Conservation (phyloP, 2,329 filamentous ascomycete genomes). For the Microdochium bolleyi region DNA sequence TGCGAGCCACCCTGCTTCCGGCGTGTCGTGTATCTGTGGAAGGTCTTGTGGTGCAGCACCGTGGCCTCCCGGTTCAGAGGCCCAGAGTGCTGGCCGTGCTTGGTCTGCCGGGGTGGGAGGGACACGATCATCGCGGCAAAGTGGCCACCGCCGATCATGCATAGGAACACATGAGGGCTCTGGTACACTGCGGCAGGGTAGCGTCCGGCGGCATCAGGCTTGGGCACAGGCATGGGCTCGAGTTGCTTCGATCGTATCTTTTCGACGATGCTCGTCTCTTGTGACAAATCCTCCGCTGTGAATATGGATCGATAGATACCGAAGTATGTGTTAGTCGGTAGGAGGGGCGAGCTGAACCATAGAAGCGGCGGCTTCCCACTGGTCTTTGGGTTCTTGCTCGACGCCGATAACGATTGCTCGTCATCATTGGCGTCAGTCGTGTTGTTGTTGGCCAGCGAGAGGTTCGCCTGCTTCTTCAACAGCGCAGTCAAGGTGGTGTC, state of each 20-base stretch:
- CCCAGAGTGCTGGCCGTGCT: slow-evolving; percentile 50
- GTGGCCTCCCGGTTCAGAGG: slow-evolving; percentile 77
- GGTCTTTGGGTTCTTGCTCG: slow-evolving; percentile 39
- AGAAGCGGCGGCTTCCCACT: slow-evolving; percentile 66
- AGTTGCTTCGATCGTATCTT: slow-evolving; percentile 72
- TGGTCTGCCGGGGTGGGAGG: slow-evolving; percentile 70
- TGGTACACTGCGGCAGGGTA: slow-evolving; percentile 49
- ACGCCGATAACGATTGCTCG: slow-evolving; percentile 30
- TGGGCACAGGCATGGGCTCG: slow-evolving; percentile 46
- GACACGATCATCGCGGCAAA: slow-evolving; percentile 96
- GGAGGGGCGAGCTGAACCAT: slow-evolving; percentile 72
- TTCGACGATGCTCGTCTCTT: slow-evolving; percentile 53
- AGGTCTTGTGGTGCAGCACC: slow-evolving; percentile 92
- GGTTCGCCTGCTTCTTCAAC: slow-evolving; percentile 73
- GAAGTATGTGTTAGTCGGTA: slow-evolving; percentile 73
- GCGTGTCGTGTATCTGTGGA: slow-evolving; percentile 93
- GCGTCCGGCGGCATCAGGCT: slow-evolving; percentile 49
- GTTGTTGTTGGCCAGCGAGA: slow-evolving; percentile 41
- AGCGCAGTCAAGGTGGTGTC: slow-evolving; percentile 68
- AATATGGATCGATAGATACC: slow-evolving; percentile 83
- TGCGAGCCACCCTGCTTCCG: slow-evolving; percentile 95
- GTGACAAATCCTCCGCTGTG: slow-evolving; percentile 60
- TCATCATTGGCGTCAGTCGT: slow-evolving; percentile 36
- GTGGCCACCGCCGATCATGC: slow-evolving; percentile 97
- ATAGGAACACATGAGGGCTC: slow-evolving; percentile 85